A percentile compares a stretch with the other conserved stretches of the same genome.
These are phyloP conservation scores for Aspergillus fijiensis DNA, from an alignment of 2,329 filamentous ascomycete species.

Conservation along the genomic window DNA sequence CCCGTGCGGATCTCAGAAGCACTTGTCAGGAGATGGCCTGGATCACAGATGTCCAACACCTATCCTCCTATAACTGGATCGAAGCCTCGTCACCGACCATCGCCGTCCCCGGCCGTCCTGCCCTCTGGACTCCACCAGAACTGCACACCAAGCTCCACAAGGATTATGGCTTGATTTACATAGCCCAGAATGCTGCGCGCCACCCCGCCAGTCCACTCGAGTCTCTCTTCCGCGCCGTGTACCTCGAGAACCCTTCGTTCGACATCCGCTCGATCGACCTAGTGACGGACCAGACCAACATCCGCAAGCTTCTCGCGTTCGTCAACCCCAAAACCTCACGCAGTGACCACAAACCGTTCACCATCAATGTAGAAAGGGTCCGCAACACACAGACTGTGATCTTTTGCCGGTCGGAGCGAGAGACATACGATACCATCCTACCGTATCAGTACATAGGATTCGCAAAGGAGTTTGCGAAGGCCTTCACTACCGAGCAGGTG, in stretches of 20 bases:
- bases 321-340: constrained; percentile 30
- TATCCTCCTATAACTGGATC: constrained; percentile 52
- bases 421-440: constrained; percentile 29
- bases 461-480: constrained; percentile 49
- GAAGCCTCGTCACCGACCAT: constrained; percentile 45
- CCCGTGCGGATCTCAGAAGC: background rate
- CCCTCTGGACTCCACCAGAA: background rate
- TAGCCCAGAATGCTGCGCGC: constrained; percentile 2
- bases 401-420: constrained; percentile 38
- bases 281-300: constrained; percentile 50
- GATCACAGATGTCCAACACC: constrained; percentile 35
- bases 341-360: constrained; percentile 37
- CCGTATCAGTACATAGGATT: constrained; percentile 43
- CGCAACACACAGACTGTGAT: constrained; percentile 37
- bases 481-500: constrained; percentile 40
- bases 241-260: background rate
- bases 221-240: constrained; percentile 1
- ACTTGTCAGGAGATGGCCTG: background rate
- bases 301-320: constrained; percentile 52
- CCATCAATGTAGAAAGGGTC: constrained; percentile 43
- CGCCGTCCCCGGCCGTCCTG: constrained; percentile 43
- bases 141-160: too few relatives aligned
- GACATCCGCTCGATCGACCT: constrained; percentile 35
- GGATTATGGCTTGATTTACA: background rate
- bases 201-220: constrained; percentile 3